Percentiles rank a stretch among this genome's conserved stretches.
phyloP scores from a whole-genome alignment of 805 yeast species.

The Myxozyma neglecta region DNA sequence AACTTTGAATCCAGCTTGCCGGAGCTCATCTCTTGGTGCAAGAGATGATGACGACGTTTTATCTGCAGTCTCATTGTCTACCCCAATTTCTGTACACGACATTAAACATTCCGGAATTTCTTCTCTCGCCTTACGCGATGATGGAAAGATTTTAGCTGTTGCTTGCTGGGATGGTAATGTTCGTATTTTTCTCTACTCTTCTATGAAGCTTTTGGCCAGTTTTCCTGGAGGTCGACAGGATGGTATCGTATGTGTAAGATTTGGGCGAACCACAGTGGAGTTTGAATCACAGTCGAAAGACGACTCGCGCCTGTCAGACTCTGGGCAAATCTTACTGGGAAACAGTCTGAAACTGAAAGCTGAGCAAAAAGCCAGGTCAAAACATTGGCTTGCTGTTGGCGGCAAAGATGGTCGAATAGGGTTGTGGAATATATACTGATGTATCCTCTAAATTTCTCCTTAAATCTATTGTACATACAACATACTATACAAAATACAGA shows the following conservation, averaged over 20 bases:
- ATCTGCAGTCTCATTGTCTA: neutral
- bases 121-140: constrained; percentile 34
- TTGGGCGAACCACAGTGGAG: constrained; percentile 15
- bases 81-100: constrained; percentile 12
- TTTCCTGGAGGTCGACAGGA: constrained; percentile 38
- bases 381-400: constrained; percentile 48
- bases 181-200: constrained; percentile 36
- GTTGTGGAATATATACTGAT: constrained; percentile 40
- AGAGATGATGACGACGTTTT: neutral
- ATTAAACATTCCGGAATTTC: constrained; percentile 39
- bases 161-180: constrained; percentile 47
- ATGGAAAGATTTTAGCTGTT: constrained; percentile 35
- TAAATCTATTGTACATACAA: neutral
- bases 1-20: neutral
- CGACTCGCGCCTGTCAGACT: neutral
- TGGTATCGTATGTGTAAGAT: constrained; percentile 36
- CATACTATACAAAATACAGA: neutral
- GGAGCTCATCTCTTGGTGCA: neutral
- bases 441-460: neutral
- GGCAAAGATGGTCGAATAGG: constrained; percentile 58
- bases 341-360: constrained; percentile 2
- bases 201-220: constrained; percentile 39
- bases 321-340: neutral
- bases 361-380: neutral
- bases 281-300: neutral